Percentiles rank a stretch among this genome's conserved stretches.
phyloP scores from a whole-genome alignment of 2,329 filamentous ascomycete genomes.

The Fusarium fracticaudum region DNA sequence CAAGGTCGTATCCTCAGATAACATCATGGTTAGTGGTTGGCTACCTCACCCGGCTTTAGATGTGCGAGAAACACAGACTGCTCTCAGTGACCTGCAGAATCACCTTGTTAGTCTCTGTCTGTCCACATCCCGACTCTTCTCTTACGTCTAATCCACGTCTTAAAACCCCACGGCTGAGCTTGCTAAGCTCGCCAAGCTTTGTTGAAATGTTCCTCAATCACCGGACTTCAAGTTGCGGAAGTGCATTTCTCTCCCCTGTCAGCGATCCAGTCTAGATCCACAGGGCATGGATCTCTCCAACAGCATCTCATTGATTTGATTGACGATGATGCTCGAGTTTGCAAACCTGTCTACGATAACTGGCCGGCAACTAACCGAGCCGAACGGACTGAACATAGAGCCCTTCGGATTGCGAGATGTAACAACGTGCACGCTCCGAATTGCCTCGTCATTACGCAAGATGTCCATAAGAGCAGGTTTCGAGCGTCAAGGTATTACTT shows the following conservation, averaged over 20 bases:
- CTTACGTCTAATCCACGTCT: conserved; percentile 10
- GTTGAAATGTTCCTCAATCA: conserved; percentile 1
- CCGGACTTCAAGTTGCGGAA: conserved; percentile 36
- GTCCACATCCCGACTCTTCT: conserved; percentile 12
- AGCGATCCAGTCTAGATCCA: conserved; percentile 17
- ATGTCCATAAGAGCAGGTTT: conserved; percentile 61
- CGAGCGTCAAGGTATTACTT: not conserved
- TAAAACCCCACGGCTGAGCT: conserved; percentile 1
- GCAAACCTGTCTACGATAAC: conserved; percentile 48
- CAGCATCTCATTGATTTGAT: conserved; percentile 13
- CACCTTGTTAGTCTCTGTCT: not conserved
- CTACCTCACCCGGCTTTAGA: conserved; percentile 30
- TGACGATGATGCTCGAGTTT: not conserved
- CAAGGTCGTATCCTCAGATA: conserved; percentile 1
- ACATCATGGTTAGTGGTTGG: conserved; percentile 10
- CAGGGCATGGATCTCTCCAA: conserved; percentile 17
- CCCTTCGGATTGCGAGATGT: conserved; percentile 71
- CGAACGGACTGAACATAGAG: conserved; percentile 71
- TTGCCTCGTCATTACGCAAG: conserved; percentile 65
- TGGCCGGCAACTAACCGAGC: conserved; percentile 63
- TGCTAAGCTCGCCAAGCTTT: not conserved
- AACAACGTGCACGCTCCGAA: conserved; percentile 69
- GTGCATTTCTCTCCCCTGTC: conserved; percentile 9
- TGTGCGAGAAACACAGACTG: conserved; percentile 28
- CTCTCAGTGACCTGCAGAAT: not conserved